phyloP scores from a whole-genome alignment of 352 stramenopile species.

The Pythium phragmitis region DNA sequence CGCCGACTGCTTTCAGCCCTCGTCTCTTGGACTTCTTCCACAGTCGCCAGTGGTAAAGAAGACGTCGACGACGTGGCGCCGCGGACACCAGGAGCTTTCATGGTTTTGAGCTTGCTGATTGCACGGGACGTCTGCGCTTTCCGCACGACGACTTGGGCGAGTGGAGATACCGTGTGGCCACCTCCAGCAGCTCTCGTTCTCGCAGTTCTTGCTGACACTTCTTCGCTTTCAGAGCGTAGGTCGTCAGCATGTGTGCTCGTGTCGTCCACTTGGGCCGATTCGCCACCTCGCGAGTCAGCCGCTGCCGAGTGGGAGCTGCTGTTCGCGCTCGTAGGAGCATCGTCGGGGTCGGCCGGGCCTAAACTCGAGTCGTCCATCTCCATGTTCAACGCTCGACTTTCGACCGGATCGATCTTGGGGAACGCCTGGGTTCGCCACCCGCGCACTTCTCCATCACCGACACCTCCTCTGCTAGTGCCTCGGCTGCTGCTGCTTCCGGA shows the following conservation, averaged over 20 bases:
- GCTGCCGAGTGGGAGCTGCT: not conserved
- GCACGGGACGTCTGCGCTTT: slow-evolving; percentile 43
- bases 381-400: slow-evolving; percentile 31
- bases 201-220: slow-evolving; percentile 18
- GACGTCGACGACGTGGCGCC: slow-evolving; percentile 15
- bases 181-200: slow-evolving; percentile 4
- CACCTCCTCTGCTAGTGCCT: not conserved
- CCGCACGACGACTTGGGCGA: slow-evolving; percentile 41
- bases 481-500: slow-evolving; percentile 12
- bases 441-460: slow-evolving; percentile 13
- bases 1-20: not conserved
- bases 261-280: not conserved
- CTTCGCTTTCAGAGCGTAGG: slow-evolving; percentile 14
- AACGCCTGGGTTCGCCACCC: slow-evolving; percentile 26
- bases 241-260: not conserved
- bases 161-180: slow-evolving; percentile 32
- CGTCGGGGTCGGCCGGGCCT: slow-evolving; percentile 15
- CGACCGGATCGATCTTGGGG: slow-evolving; percentile 38
- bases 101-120: slow-evolving; percentile 49
- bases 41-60: slow-evolving; percentile 21
- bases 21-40: slow-evolving; percentile 22
- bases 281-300: not conserved
- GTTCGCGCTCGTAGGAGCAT: not conserved
- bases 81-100: slow-evolving; percentile 14
- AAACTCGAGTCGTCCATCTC: slow-evolving; percentile 12